Conservation (phyloP, 495 filamentous ascomycete genomes). For the Pyrenopolyporus hunteri region DNA sequence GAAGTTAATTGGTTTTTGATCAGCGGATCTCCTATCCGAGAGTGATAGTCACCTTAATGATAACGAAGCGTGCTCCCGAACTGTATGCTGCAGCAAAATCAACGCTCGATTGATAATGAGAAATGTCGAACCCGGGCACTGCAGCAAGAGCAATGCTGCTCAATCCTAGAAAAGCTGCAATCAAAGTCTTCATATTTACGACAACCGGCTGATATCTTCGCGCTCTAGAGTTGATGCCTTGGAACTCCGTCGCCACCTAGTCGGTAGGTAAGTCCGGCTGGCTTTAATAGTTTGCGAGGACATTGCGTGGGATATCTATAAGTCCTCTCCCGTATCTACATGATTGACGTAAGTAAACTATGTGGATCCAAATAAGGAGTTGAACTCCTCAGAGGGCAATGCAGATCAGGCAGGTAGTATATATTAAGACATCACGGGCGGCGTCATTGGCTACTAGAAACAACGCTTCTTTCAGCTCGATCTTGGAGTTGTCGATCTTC, state of each 20-base stretch:
- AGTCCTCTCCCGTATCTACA: not conserved
- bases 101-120: constrained; percentile 63
- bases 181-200: constrained; percentile 22
- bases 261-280: not conserved
- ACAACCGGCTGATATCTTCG: not conserved
- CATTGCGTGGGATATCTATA: not conserved
- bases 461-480: constrained; percentile 9
- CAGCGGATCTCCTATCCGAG: no score
- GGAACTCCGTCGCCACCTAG: not conserved
- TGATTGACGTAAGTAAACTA: not conserved
- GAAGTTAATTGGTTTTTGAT: not conserved
- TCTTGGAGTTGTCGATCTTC: constrained; percentile 11
- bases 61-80: constrained; percentile 68
- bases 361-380: not conserved
- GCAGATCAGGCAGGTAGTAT: constrained; percentile 13
- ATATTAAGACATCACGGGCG: not conserved
- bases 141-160: constrained; percentile 47
- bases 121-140: constrained; percentile 71
- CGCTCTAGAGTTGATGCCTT: not conserved
- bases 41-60: constrained; percentile 63
- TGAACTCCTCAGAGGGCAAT: not conserved
- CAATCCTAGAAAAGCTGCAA: constrained; percentile 18
- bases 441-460: not conserved
- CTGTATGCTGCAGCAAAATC: constrained; percentile 62
- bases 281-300: constrained; percentile 2